Evolutionary conservation across 1,284 basidiomycete species (phyloP).

Genomic region (Calocybe gambosa): DNA sequence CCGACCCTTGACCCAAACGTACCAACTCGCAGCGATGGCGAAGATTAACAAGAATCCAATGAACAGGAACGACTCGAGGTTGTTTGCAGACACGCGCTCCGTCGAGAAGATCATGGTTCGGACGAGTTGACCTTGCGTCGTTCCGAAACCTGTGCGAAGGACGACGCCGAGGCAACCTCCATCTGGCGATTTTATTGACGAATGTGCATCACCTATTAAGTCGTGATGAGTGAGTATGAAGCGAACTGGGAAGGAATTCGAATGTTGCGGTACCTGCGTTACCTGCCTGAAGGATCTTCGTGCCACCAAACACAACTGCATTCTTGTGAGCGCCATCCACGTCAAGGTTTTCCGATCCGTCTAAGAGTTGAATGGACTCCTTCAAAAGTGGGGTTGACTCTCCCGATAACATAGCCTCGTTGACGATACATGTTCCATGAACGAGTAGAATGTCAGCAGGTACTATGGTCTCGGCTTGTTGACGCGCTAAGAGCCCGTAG

Average conservation of each 20-base stretch:
- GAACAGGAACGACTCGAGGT: conserved; percentile 89
- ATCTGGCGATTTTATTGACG: conserved; percentile 69
- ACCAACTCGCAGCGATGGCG: conserved; percentile 92
- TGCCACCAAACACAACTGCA: conserved; percentile 88
- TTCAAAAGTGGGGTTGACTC: conserved; percentile 94
- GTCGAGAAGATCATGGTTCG: conserved; percentile 97
- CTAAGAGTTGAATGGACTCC: conserved; percentile 85
- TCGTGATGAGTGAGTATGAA: too few species aligned
- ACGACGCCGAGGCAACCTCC: conserved; percentile 88
- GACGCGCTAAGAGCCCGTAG: conserved; percentile 44
- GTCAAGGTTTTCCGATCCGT: conserved; percentile 69
- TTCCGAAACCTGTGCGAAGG: conserved; percentile 93
- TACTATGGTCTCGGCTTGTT: conserved; percentile 78
- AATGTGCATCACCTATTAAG: conserved; percentile 35
- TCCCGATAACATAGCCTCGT: conserved; percentile 96
- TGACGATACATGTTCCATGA: conserved; percentile 88
- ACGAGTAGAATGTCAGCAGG: conserved; percentile 89
- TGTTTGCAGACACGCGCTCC: conserved; percentile 92
- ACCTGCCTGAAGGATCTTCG: conserved; percentile 85
- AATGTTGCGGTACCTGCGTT: conserved; percentile 46
- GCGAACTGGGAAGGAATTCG: too few species aligned
- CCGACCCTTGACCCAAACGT: conserved; percentile 90
- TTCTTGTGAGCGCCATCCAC: conserved; percentile 84
- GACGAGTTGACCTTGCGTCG: conserved; percentile 91
- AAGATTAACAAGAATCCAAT: conserved; percentile 95